Percentiles rank a stretch among this genome's conserved stretches.
Evolutionary conservation across 2,329 filamentous ascomycete genomes (phyloP).

Genomic region (Thielaviopsis euricoi): DNA sequence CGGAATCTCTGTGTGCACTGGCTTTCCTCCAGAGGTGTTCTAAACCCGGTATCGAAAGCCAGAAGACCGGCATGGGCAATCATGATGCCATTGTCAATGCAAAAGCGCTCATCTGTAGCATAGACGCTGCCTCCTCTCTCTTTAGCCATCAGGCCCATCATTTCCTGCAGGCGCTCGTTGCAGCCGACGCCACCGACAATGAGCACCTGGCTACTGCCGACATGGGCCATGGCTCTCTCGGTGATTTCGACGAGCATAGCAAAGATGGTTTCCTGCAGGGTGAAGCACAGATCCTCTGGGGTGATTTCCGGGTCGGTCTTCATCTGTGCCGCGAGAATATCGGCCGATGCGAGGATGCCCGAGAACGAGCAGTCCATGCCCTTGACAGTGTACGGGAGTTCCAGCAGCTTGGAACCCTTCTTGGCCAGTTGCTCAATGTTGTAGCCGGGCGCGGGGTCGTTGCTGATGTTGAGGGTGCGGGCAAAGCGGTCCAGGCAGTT

Average conservation of each 20-base stretch:
- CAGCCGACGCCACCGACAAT: slow-evolving; percentile 93
- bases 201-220: slow-evolving; percentile 75
- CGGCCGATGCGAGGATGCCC: slow-evolving; percentile 72
- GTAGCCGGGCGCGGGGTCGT: slow-evolving; percentile 92
- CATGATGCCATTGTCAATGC: slow-evolving; percentile 99
- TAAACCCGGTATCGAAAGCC: slow-evolving; percentile 67
- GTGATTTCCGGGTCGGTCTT: slow-evolving; percentile 43
- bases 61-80: slow-evolving; percentile 90
- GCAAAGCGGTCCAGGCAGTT: slow-evolving; percentile 96
- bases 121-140: slow-evolving; percentile 82
- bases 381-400: slow-evolving; percentile 90
- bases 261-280: slow-evolving; percentile 84
- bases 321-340: slow-evolving; percentile 60
- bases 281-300: slow-evolving; percentile 78
- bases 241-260: slow-evolving; percentile 98
- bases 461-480: slow-evolving; percentile 75
- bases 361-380: slow-evolving; percentile 98
- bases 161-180: slow-evolving; percentile 85
- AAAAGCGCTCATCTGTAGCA: slow-evolving; percentile 92
- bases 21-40: slow-evolving; percentile 60
- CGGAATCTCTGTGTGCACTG: slow-evolving; percentile 73
- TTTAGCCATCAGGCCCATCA: slow-evolving; percentile 93
- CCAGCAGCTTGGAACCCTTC: slow-evolving; percentile 56
- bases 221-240: slow-evolving; percentile 95
- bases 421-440: slow-evolving; percentile 91